These are phyloP conservation scores for Glycine soja DNA, from an alignment of 306 rosid genomes.

Conservation along the genomic window DNA sequence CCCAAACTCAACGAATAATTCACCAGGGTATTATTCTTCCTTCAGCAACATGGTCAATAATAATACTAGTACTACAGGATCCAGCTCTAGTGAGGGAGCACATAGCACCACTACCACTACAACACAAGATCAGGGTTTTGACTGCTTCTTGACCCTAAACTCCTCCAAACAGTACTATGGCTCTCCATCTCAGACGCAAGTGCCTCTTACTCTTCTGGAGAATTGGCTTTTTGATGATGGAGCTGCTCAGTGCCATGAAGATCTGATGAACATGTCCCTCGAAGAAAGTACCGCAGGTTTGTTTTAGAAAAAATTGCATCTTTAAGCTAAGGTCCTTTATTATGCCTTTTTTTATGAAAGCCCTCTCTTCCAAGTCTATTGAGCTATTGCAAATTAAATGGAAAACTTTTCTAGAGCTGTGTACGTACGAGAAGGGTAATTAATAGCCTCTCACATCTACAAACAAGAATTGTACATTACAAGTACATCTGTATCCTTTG, in stretches of 20 bases:
- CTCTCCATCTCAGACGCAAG: constrained; percentile 52
- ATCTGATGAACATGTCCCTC: constrained; percentile 63
- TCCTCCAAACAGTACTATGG: constrained; percentile 45
- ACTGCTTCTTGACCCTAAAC: constrained; percentile 62
- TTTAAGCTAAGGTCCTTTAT: background rate
- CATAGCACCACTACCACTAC: constrained; percentile 41
- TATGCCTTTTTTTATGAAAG: background rate
- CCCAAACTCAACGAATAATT: constrained; percentile 52
- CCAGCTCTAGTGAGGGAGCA: constrained; percentile 65
- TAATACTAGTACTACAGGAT: constrained; percentile 20
- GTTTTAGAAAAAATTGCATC: constrained; percentile 49
- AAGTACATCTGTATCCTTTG: constrained; percentile 7
- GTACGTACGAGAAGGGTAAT: background rate
- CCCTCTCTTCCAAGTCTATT: background rate
- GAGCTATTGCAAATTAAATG: too few species aligned
- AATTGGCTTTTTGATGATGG: constrained; percentile 89
- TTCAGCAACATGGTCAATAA: constrained; percentile 29
- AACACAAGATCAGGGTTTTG: constrained; percentile 51
- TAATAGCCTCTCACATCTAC: constrained; percentile 20
- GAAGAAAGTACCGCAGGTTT: constrained; percentile 51
- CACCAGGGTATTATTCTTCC: constrained; percentile 32
- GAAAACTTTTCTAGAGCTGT: background rate
- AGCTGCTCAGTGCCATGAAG: constrained; percentile 60
- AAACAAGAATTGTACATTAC: constrained; percentile 44
- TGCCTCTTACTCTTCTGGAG: constrained; percentile 78